phyloP scores from a whole-genome alignment of 345 rosid genomes.

The Hibiscus tridactylites region DNA sequence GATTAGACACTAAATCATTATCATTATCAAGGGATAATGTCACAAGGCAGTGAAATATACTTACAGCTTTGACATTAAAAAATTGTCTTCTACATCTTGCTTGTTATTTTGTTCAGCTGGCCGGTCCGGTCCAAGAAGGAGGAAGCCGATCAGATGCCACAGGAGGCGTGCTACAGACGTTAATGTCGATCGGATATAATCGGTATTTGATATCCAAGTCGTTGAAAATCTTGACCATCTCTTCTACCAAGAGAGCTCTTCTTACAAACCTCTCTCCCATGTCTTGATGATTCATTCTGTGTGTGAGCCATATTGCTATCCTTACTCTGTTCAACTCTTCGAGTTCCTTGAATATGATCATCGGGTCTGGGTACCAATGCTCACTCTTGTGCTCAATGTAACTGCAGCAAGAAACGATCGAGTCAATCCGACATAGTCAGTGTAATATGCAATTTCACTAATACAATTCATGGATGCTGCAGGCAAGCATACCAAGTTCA shows the following conservation, averaged over 20 bases:
- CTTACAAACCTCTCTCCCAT: conserved; percentile 64
- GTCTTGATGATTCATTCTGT: conserved; percentile 74
- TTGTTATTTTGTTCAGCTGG: no score
- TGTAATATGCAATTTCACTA: not conserved
- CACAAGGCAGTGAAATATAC: no score
- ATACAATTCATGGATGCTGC: not conserved
- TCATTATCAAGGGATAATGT: no score
- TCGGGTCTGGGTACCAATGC: conserved; percentile 62
- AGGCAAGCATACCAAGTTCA: not conserved
- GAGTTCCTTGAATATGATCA: conserved; percentile 54
- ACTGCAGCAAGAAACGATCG: conserved; percentile 19
- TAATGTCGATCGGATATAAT: conserved; percentile 56
- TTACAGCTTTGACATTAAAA: no score
- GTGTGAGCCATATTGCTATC: conserved; percentile 63
- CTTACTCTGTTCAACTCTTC: conserved; percentile 47
- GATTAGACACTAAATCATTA: no score
- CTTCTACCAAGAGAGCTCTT: conserved; percentile 59
- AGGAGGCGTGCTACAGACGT: conserved; percentile 41
- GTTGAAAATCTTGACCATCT: conserved; percentile 51
- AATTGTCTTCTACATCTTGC: no score
- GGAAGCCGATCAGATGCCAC: conserved; percentile 30
- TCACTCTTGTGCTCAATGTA: conserved; percentile 63
- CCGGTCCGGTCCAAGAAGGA: conserved; percentile 15
- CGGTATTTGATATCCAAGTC: conserved; percentile 72
- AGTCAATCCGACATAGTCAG: not conserved